Evolutionary conservation across 495 filamentous ascomycete species (phyloP).

Genomic region (Pseudomonodictys pantanalensis): DNA sequence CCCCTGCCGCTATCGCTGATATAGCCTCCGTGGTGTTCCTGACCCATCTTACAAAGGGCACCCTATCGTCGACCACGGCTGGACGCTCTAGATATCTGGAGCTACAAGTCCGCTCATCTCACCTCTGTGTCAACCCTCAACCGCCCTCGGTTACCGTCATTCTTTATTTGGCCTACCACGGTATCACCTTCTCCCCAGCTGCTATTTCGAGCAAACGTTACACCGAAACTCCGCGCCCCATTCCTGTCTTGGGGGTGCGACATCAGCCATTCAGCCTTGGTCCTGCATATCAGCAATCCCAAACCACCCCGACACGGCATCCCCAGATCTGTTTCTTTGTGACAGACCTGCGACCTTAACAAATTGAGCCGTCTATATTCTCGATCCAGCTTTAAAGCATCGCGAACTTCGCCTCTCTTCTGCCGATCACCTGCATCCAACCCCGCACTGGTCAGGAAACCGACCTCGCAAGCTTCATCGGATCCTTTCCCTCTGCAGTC

Average conservation of each 20-base stretch:
- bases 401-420: conserved; percentile 9
- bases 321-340: conserved; percentile 24
- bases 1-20: conserved; percentile 34
- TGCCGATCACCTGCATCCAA: conserved; percentile 34
- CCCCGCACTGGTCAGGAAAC: conserved; percentile 33
- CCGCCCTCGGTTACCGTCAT: conserved; percentile 22
- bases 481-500: conserved; percentile 28
- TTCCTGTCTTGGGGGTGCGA: conserved; percentile 34
- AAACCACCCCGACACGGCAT: conserved; percentile 31
- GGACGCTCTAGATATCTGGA: conserved; percentile 24
- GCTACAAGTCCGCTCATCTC: conserved; percentile 17
- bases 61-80: conserved; percentile 21
- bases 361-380: conserved; percentile 27
- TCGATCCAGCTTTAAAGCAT: conserved; percentile 26
- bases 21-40: conserved; percentile 36
- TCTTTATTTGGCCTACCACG: conserved; percentile 34
- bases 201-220: conserved; percentile 35
- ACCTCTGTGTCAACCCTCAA: conserved; percentile 14
- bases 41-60: conserved; percentile 27
- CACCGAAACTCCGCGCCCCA: conserved; percentile 36
- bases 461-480: conserved; percentile 26
- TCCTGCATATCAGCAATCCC: conserved; percentile 34
- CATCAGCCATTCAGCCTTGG: conserved; percentile 36
- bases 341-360: conserved; percentile 29
- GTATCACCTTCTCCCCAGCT: conserved; percentile 29